Evolutionary conservation across 805 yeast genomes (phyloP).

Genomic region (Teunomyces tritomae): DNA sequence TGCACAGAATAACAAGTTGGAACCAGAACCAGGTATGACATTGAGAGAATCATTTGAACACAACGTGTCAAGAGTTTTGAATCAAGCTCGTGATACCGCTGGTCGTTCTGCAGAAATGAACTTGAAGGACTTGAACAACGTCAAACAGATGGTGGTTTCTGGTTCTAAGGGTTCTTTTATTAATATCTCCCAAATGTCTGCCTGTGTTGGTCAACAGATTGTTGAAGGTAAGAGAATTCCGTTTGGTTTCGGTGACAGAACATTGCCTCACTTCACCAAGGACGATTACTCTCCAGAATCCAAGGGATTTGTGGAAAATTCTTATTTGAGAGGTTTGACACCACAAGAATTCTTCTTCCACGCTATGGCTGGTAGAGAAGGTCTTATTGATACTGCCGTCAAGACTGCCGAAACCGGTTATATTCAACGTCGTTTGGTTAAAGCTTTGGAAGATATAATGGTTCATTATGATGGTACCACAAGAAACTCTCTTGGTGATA

Average conservation of each 20-base stretch:
- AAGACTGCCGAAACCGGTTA: slow-evolving; percentile 99
- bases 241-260: slow-evolving; percentile 93
- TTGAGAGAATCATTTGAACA: slow-evolving; percentile 97
- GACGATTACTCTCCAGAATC: slow-evolving; percentile 99
- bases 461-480: slow-evolving; percentile 98
- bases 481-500: slow-evolving; percentile 94
- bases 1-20: slow-evolving; percentile 84
- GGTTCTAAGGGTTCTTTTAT: slow-evolving; percentile 99
- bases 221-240: slow-evolving; percentile 99
- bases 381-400: slow-evolving; percentile 98
- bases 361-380: slow-evolving; percentile 99
- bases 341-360: slow-evolving; percentile 99
- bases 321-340: slow-evolving; percentile 93
- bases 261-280: slow-evolving; percentile 96
- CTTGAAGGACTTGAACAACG: slow-evolving; percentile 90
- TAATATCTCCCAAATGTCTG: slow-evolving; percentile 98
- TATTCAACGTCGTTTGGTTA: slow-evolving; percentile 95
- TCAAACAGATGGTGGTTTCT: slow-evolving; percentile 98
- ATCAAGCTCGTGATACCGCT: slow-evolving; percentile 98
- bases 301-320: slow-evolving; percentile 95
- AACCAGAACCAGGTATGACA: slow-evolving; percentile 99
- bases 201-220: slow-evolving; percentile 99
- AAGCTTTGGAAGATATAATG: slow-evolving; percentile 96
- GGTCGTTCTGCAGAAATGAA: slow-evolving; percentile 98
- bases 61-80: slow-evolving; percentile 89